phyloP scores from a whole-genome alignment of 2,329 filamentous ascomycete species.

The Elsinoe fawcettii region DNA sequence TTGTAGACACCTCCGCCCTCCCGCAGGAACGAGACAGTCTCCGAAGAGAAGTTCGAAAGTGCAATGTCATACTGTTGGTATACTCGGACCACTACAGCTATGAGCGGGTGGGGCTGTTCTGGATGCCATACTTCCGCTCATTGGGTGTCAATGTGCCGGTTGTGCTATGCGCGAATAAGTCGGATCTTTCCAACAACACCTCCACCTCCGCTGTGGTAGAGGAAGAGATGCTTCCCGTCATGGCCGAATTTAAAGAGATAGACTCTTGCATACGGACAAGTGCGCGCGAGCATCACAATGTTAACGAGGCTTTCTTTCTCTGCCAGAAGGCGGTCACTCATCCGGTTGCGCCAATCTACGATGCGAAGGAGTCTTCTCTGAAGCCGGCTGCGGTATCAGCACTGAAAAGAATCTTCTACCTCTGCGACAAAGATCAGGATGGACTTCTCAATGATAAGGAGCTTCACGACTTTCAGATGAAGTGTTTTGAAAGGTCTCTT shows the following conservation, averaged over 20 bases:
- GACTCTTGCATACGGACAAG: conserved; percentile 96
- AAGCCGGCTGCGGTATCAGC: conserved; percentile 87
- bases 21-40: conserved; percentile 87
- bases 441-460: conserved; percentile 84
- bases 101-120: conserved; percentile 91
- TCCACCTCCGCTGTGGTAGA: conserved; percentile 79
- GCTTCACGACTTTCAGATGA: conserved; percentile 80
- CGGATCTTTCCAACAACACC: conserved; percentile 70
- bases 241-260: conserved; percentile 98
- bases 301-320: conserved; percentile 91
- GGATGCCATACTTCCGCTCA: conserved; percentile 96
- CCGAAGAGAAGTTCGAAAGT: conserved; percentile 90
- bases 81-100: conserved; percentile 99
- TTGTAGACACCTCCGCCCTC: conserved; percentile 92
- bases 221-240: conserved; percentile 95
- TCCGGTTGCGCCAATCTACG: conserved; percentile 90
- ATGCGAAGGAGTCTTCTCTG: conserved; percentile 79
- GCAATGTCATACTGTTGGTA: conserved; percentile 91
- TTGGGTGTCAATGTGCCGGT: conserved; percentile 98
- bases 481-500: conserved; percentile 84
- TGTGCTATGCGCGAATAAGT: conserved; percentile 93
- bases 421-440: conserved; percentile 94
- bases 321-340: conserved; percentile 98
- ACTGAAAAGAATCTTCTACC: conserved; percentile 82
- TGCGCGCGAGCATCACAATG: conserved; percentile 82